phyloP scores from a whole-genome alignment of 1,284 basidiomycete species.

The Phylloporus sp. region DNA sequence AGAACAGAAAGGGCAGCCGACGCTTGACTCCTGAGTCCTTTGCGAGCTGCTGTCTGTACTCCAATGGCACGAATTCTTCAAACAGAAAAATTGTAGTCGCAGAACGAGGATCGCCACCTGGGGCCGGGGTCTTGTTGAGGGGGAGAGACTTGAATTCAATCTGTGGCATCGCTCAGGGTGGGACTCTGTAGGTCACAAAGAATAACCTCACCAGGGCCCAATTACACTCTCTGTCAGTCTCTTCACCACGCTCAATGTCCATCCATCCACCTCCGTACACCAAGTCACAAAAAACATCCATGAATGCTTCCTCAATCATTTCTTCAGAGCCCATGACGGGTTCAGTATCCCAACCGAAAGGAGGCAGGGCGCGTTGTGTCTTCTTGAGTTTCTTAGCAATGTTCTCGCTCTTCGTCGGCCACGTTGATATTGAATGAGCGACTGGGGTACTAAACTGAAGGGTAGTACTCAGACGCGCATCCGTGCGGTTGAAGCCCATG shows the following conservation, averaged over 20 bases:
- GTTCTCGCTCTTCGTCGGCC: constrained; percentile 76
- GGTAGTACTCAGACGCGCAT: constrained; percentile 74
- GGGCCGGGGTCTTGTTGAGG: constrained; percentile 30
- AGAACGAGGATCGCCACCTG: constrained; percentile 53
- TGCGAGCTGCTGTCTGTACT: constrained; percentile 80
- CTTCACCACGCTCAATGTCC: constrained; percentile 76
- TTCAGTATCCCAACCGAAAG: constrained; percentile 86
- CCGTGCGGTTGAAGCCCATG: constrained; percentile 78
- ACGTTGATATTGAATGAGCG: constrained; percentile 62
- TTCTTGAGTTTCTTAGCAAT: constrained; percentile 81
- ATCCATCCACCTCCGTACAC: constrained; percentile 78
- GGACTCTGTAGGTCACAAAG: constrained; percentile 19
- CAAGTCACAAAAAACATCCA: constrained; percentile 87
- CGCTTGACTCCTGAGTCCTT: constrained; percentile 46
- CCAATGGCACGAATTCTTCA: constrained; percentile 86
- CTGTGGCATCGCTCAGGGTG: constrained; percentile 47
- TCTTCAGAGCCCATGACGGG: constrained; percentile 75
- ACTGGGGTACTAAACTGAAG: constrained; percentile 82
- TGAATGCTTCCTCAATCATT: constrained; percentile 83
- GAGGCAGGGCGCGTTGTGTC: constrained; percentile 75
- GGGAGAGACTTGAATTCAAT: constrained; percentile 83
- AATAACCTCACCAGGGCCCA: constrained; percentile 83
- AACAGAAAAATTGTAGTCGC: constrained; percentile 72
- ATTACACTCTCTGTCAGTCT: constrained; percentile 82
- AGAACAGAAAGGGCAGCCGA: constrained; percentile 54